phyloP scores from a whole-genome alignment of 306 rosid species.

The Malus sieversii region DNA sequence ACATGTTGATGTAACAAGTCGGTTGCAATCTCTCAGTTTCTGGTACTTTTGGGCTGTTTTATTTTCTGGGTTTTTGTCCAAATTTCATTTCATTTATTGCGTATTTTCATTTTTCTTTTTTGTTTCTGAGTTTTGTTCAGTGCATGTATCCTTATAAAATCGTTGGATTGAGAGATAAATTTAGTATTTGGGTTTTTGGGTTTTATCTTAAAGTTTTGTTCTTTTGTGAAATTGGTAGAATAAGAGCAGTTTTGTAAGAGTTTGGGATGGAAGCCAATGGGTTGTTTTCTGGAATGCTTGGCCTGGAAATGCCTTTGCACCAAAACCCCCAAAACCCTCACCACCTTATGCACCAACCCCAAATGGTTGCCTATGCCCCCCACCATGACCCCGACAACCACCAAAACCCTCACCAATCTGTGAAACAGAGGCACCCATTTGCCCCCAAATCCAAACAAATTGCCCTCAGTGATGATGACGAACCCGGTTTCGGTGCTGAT shows the following conservation, averaged over 20 bases:
- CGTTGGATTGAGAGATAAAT: neutral
- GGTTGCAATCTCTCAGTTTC: neutral
- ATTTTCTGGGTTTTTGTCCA: conserved; percentile 11
- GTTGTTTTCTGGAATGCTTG: conserved; percentile 54
- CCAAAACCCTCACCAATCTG: conserved; percentile 29
- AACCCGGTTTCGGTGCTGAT: conserved; percentile 38
- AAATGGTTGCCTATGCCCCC: conserved; percentile 40
- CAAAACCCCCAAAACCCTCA: conserved; percentile 53
- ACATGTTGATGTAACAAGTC: conserved; percentile 10
- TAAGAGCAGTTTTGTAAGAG: neutral
- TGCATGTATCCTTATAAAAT: neutral
- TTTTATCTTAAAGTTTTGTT: neutral
- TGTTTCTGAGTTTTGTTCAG: neutral
- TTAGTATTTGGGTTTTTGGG: neutral
- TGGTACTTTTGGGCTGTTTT: conserved; percentile 6
- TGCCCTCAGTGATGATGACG: conserved; percentile 70
- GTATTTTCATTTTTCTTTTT: neutral
- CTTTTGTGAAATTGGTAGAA: neutral
- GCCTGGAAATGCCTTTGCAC: conserved; percentile 51
- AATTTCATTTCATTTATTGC: conserved; percentile 9
- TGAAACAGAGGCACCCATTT: conserved; percentile 34
- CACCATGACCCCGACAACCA: conserved; percentile 48
- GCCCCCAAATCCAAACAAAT: conserved; percentile 36
- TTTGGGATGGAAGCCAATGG: conserved; percentile 59
- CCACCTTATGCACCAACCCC: conserved; percentile 42